Percentiles rank a stretch among this genome's conserved stretches.
These are phyloP conservation scores for Cronartium quercuum DNA, from an alignment of 1,284 basidiomycete species.

Conservation along the genomic window DNA sequence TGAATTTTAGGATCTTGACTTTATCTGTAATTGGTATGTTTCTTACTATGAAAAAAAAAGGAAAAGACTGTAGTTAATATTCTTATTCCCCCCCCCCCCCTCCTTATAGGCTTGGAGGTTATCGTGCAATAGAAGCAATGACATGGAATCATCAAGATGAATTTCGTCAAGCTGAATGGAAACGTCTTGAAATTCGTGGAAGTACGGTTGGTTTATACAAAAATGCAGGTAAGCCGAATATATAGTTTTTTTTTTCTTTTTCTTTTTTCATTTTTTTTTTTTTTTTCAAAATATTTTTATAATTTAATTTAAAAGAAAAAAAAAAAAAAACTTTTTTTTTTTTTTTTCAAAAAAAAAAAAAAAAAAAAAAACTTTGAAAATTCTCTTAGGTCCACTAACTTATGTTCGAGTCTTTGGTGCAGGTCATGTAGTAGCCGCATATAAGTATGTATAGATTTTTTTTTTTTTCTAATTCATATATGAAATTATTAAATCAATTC, in stretches of 20 bases:
- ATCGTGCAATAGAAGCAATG: slow-evolving; percentile 29
- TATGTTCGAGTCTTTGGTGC: slow-evolving; percentile 23
- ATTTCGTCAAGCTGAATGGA: slow-evolving; percentile 27
- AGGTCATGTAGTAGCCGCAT: slow-evolving; percentile 31
- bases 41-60: background rate
- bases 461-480: no score
- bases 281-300: background rate
- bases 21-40: slow-evolving; percentile 34
- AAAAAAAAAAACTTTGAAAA: no score
- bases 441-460: slow-evolving; percentile 16
- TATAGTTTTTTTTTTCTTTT: background rate
- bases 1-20: slow-evolving; percentile 20
- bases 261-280: no score
- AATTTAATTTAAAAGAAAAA: background rate
- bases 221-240: slow-evolving; percentile 1
- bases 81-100: background rate
- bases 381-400: slow-evolving; percentile 24
- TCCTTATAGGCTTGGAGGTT: slow-evolving; percentile 15
- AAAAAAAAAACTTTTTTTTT: background rate
- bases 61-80: background rate
- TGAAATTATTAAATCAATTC: no score
- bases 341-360: background rate
- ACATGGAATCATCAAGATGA: slow-evolving; percentile 15
- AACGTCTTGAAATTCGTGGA: slow-evolving; percentile 2
- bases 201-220: slow-evolving; percentile 17